Base-by-base conservation (phyloP, 805 yeast genomes). In the Jamesozyma spencerorum region DNA sequence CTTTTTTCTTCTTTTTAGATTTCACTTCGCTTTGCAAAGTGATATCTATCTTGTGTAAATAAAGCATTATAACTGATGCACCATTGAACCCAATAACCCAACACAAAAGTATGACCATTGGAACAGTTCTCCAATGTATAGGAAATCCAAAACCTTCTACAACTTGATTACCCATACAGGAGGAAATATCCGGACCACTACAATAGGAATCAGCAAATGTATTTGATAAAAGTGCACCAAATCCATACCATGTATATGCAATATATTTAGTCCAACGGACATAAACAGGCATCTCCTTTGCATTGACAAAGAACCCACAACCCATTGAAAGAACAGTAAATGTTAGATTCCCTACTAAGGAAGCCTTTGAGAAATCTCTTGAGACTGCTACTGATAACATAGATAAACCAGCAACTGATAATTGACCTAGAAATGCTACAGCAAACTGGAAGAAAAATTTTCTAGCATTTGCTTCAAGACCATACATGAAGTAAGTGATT, bases 261-360 rank as follows among this genome's bases (percentile, higher is more conserved):
- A 79, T 64, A 58, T 82, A 85, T 54, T 81, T 83, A 4, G 80
- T 71, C 95, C 95, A 85, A 28, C 85, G 68, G 7, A 85, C 94
- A 52, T 86, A 86, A 1, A 83, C 94, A 0, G 94, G 94, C 77
- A 85, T 71, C 1, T 75, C 69, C 6, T 68, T 65, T 1, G 87
- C 75, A 57, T 85, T 84, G 18, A 80, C 82, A 53, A 81, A 85
- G 60, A 75, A 83, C 1, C 95, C 95, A 57, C 85, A 79, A 0
- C 85, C 85, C 70, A 82, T 74, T 39, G 84, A 75, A 51, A 84
- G 85, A 20, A 82, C 62, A 24, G 86, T 84, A 54, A 76, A 81
- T 45, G 77, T 71, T 39, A 77, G 55, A 51, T 82, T 83, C 26
- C 76, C 70, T n/a, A 77, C 59, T 42, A 81, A 61, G 0, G 82